These are phyloP conservation scores for Mortierella sp. DNA, from an alignment of 371 early-diverging fungal species.

Conservation along the genomic window DNA sequence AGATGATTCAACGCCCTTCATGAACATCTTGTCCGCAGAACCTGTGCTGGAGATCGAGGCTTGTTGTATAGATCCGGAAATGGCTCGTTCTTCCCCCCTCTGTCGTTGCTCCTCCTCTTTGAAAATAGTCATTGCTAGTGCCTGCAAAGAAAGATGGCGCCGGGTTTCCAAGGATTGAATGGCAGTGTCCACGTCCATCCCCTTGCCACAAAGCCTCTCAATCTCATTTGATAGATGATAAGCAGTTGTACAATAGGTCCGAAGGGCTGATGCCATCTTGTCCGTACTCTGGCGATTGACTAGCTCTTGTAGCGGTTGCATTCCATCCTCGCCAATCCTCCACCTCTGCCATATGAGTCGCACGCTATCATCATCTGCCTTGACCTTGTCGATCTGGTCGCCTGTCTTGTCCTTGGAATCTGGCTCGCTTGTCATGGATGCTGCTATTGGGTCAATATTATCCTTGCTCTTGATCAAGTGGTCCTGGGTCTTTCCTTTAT, in stretches of 20 bases:
- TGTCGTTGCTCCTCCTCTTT: neutral
- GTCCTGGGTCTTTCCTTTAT: neutral
- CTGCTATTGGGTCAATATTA: neutral
- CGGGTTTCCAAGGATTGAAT: neutral
- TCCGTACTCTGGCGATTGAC: neutral
- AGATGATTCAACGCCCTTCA: too few species aligned
- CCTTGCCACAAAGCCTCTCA: neutral
- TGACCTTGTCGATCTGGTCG: neutral
- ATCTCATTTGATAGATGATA: neutral
- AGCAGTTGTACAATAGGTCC: neutral
- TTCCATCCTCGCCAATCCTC: neutral
- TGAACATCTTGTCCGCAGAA: too few species aligned
- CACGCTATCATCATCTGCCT: neutral
- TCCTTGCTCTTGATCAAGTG: neutral
- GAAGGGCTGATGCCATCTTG: neutral
- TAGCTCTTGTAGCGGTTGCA: neutral
- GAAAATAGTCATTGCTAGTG: neutral
- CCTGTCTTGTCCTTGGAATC: neutral
- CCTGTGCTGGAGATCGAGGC: neutral
- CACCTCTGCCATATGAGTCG: neutral
- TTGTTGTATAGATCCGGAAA: neutral
- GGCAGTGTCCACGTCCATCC: neutral
- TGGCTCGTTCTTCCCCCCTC: neutral
- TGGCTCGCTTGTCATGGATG: neutral
- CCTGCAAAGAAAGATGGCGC: neutral